These are phyloP conservation scores for Calonectria montana DNA, from an alignment of 2,329 filamentous ascomycete genomes.

Conservation along the genomic window DNA sequence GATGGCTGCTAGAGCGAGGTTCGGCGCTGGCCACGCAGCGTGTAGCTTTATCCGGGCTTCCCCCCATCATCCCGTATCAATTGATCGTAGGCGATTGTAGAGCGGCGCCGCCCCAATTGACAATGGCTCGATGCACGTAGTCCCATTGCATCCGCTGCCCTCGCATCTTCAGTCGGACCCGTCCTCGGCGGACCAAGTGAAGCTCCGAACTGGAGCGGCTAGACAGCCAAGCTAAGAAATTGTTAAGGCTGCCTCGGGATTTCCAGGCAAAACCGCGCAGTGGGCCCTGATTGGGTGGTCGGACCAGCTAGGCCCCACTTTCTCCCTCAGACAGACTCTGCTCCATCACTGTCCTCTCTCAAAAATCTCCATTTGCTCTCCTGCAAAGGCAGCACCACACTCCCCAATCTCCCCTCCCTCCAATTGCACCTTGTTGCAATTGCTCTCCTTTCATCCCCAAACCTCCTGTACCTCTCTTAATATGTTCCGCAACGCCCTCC, in stretches of 20 bases:
- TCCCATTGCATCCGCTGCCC: background rate
- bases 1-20: slow-evolving; percentile 25
- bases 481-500: slow-evolving; percentile 99
- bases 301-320: slow-evolving; percentile 51
- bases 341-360: slow-evolving; percentile 54
- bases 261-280: slow-evolving; percentile 54
- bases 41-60: slow-evolving; percentile 11
- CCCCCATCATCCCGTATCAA: slow-evolving; percentile 26
- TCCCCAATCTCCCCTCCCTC: slow-evolving; percentile 69
- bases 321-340: slow-evolving; percentile 56
- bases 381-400: slow-evolving; percentile 61
- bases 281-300: slow-evolving; percentile 48
- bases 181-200: slow-evolving; percentile 36
- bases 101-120: slow-evolving; percentile 9
- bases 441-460: slow-evolving; percentile 66
- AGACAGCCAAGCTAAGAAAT: slow-evolving; percentile 45
- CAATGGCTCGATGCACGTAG: background rate
- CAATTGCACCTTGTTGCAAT: slow-evolving; percentile 74
- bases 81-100: slow-evolving; percentile 23
- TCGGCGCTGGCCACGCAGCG: slow-evolving; percentile 27
- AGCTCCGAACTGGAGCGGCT: slow-evolving; percentile 41
- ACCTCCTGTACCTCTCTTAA: slow-evolving; percentile 64
- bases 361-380: slow-evolving; percentile 60
- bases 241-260: slow-evolving; percentile 53
- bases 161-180: slow-evolving; percentile 23